phyloP scores from a whole-genome alignment of 768 basidiomycete species.

The Hortiboletus flavorubellus region DNA sequence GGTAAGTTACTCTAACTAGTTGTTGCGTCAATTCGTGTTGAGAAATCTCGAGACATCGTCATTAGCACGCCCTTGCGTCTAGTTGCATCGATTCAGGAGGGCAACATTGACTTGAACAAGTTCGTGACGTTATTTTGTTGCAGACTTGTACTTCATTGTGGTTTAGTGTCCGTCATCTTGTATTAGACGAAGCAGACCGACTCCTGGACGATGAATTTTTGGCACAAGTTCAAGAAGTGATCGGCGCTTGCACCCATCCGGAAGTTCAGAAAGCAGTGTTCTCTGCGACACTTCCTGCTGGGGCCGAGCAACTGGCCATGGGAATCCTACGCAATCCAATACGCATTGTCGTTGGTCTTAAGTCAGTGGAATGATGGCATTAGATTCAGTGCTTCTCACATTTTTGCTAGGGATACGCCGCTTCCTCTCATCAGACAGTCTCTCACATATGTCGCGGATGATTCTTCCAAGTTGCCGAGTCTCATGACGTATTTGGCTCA shows the following conservation, averaged over 20 bases:
- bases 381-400: constrained; percentile 12
- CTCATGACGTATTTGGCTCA: constrained; percentile 75
- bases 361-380: constrained; percentile 49
- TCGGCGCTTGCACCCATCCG: constrained; percentile 69
- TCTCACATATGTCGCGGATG: constrained; percentile 88
- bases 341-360: constrained; percentile 93
- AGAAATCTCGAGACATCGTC: constrained; percentile 64
- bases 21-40: neutral
- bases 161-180: constrained; percentile 74
- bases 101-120: constrained; percentile 68
- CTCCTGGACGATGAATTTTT: constrained; percentile 89
- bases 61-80: constrained; percentile 91
- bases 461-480: constrained; percentile 91
- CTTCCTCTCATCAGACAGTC: constrained; percentile 87
- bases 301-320: constrained; percentile 84
- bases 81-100: constrained; percentile 72
- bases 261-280: constrained; percentile 84
- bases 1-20: constrained; percentile 44
- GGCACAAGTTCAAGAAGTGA: constrained; percentile 82
- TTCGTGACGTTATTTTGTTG: constrained; percentile 36
- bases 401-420: constrained; percentile 75
- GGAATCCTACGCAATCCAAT: constrained; percentile 82
- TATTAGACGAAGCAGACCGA: constrained; percentile 90
- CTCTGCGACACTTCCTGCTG: constrained; percentile 90
- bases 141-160: constrained; percentile 2